phyloP scores from a whole-genome alignment of 2,329 filamentous ascomycete species.

The Lasiodiplodia sp. region DNA sequence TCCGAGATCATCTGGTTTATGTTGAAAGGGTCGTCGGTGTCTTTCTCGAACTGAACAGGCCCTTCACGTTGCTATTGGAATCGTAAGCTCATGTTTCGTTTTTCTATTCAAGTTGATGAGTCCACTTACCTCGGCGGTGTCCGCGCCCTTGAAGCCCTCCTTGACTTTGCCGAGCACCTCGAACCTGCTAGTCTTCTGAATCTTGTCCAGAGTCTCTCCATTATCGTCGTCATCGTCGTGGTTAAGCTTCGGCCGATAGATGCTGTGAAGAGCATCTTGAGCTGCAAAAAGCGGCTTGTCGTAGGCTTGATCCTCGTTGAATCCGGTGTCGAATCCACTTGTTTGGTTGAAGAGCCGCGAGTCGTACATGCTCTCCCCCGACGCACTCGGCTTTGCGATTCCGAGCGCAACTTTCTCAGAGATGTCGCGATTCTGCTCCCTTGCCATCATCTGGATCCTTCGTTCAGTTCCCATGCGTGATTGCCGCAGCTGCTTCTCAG shows the following conservation, averaged over 20 bases:
- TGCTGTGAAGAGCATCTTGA: slow-evolving; percentile 91
- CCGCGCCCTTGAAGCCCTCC: slow-evolving; percentile 87
- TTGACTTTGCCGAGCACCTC: slow-evolving; percentile 84
- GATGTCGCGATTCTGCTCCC: slow-evolving; percentile 95
- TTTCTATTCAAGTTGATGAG: not conserved
- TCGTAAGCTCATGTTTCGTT: slow-evolving; percentile 40
- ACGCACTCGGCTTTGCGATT: slow-evolving; percentile 91
- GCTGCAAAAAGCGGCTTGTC: slow-evolving; percentile 97
- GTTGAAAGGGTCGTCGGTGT: slow-evolving; percentile 85
- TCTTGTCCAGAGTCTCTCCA: slow-evolving; percentile 83
- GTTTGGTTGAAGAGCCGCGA: slow-evolving; percentile 93
- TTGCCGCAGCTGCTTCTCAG: slow-evolving; percentile 88
- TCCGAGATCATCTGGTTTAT: slow-evolving; percentile 93
- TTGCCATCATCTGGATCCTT: slow-evolving; percentile 87
- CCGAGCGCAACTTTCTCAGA: slow-evolving; percentile 96
- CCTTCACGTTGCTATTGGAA: slow-evolving; percentile 73
- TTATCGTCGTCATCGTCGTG: slow-evolving; percentile 78
- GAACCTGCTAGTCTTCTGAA: slow-evolving; percentile 85
- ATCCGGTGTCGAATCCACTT: slow-evolving; percentile 86
- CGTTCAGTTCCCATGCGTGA: slow-evolving; percentile 95
- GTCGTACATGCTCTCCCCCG: slow-evolving; percentile 95
- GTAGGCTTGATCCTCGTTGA: slow-evolving; percentile 98
- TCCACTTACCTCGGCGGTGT: slow-evolving; percentile 75
- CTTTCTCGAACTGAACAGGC: slow-evolving; percentile 96
- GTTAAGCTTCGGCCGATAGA: slow-evolving; percentile 81